Evolutionary conservation across 148 eudicot species (phyloP).

Genomic region (Rhododendron henanense): DNA sequence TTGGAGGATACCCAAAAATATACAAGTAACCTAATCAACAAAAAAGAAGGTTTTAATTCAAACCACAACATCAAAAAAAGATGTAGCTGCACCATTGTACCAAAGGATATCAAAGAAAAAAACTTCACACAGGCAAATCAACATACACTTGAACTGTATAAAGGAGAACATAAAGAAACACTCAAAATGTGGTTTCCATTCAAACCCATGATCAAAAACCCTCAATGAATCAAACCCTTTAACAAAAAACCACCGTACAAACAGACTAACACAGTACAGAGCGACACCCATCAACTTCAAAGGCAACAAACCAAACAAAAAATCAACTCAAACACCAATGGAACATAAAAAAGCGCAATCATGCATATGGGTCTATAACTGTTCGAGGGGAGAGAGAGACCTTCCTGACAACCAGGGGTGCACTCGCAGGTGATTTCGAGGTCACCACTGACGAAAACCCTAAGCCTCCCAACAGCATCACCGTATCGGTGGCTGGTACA

Average conservation of each 20-base stretch:
- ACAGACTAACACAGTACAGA: slow-evolving; percentile 3
- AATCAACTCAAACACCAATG: slow-evolving; percentile 1
- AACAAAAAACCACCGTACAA: not conserved
- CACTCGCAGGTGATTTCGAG: slow-evolving; percentile 68
- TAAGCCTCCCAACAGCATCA: slow-evolving; percentile 66
- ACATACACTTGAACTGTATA: slow-evolving; percentile 24
- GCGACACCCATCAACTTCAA: slow-evolving; percentile 12
- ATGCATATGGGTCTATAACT: slow-evolving; percentile 1
- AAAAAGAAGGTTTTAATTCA: not conserved
- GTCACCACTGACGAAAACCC: slow-evolving; percentile 55
- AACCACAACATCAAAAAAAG: not conserved
- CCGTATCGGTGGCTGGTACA: slow-evolving; percentile 69
- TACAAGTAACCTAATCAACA: not conserved
- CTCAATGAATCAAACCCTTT: not conserved
- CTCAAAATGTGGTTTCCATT: slow-evolving; percentile 2
- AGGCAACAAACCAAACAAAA: not conserved
- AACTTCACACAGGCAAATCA: slow-evolving; percentile 20
- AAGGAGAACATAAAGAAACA: not conserved
- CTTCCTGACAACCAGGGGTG: slow-evolving; percentile 62
- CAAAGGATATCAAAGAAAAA: not conserved
- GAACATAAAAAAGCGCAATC: not conserved
- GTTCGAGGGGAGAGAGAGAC: slow-evolving; percentile 24
- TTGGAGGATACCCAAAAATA: not conserved
- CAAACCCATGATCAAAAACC: not conserved
- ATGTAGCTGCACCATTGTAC: slow-evolving; percentile 3